A percentile compares a stretch with the other conserved stretches of the same genome.
Evolutionary conservation across 2,329 filamentous ascomycete species (phyloP).

Genomic region (Juglanconis juglandina): DNA sequence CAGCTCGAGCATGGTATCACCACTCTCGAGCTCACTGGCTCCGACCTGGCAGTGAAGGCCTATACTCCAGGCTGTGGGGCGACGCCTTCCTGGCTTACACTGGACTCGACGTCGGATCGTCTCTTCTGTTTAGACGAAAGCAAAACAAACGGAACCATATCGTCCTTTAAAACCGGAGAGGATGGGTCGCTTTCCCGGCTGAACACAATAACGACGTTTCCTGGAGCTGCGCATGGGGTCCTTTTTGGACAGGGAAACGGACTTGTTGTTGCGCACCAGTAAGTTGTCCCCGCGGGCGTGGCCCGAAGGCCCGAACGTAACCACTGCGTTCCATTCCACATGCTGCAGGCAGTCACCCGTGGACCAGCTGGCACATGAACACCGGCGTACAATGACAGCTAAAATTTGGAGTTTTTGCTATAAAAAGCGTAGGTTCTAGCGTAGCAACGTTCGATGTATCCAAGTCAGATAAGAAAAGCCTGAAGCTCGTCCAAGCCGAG

Average conservation of each 20-base stretch:
- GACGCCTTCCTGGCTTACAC: conserved; percentile 59
- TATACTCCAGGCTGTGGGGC: conserved; percentile 46
- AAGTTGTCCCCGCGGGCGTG: not conserved
- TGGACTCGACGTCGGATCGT: conserved; percentile 45
- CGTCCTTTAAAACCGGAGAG: conserved; percentile 34
- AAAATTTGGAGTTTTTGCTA: not conserved
- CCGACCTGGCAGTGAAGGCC: conserved; percentile 40
- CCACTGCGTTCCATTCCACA: not conserved
- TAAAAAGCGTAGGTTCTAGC: conserved; percentile 35
- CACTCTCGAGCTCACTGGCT: conserved; percentile 40
- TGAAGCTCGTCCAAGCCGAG: conserved; percentile 35
- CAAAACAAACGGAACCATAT: conserved; percentile 45
- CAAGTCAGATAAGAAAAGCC: conserved; percentile 27
- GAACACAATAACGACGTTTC: conserved; percentile 29
- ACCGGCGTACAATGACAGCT: no score
- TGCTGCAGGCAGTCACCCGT: not conserved
- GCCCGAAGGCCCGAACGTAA: not conserved
- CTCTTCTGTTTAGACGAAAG: conserved; percentile 63
- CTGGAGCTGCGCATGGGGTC: not conserved
- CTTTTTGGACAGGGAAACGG: conserved; percentile 6
- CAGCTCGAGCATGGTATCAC: conserved; percentile 44
- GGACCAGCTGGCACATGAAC: not conserved
- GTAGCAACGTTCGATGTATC: conserved; percentile 44
- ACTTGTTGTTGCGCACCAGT: conserved; percentile 2
- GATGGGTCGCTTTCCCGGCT: conserved; percentile 39